Percentiles rank a stretch among this genome's conserved stretches.
phyloP scores from a whole-genome alignment of 2,329 filamentous ascomycete species.

The Blastomyces emzantsi region DNA sequence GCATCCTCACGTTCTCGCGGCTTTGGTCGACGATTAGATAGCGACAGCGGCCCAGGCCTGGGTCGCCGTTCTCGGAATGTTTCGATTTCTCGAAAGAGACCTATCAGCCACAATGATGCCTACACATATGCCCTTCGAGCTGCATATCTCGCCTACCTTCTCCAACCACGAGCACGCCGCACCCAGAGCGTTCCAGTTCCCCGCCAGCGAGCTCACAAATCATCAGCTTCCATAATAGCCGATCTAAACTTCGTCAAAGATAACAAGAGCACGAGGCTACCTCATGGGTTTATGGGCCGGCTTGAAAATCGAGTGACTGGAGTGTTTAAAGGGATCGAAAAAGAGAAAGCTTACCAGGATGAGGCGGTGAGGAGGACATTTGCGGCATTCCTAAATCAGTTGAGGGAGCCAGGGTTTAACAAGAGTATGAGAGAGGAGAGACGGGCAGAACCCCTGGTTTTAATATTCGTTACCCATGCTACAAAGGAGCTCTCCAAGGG shows the following conservation, averaged over 20 bases:
- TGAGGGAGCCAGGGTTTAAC: constrained; percentile 80
- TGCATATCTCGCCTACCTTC: constrained; percentile 84
- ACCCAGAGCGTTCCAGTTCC: constrained; percentile 69
- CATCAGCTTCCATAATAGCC: constrained; percentile 68
- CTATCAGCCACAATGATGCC: constrained; percentile 59
- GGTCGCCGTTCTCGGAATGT: constrained; percentile 34
- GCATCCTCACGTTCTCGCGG: constrained; percentile 39
- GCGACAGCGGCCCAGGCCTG: constrained; percentile 34
- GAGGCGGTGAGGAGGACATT: constrained; percentile 87
- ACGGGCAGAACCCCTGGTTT: constrained; percentile 79
- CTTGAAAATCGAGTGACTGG: constrained; percentile 71
- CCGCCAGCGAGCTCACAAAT: constrained; percentile 57
- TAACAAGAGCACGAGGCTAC: constrained; percentile 60
- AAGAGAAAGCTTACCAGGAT: constrained; percentile 80
- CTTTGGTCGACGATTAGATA: constrained; percentile 40
- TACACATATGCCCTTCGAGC: constrained; percentile 85
- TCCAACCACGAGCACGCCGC: constrained; percentile 82
- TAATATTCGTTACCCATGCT: constrained; percentile 94
- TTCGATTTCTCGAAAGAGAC: constrained; percentile 36
- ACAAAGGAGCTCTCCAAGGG: constrained; percentile 81
- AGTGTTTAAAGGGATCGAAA: constrained; percentile 72
- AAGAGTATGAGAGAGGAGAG: constrained; percentile 91
- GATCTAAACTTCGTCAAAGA: constrained; percentile 65
- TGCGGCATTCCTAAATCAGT: constrained; percentile 84
- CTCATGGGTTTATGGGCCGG: constrained; percentile 60